phyloP scores from a whole-genome alignment of 2,329 filamentous ascomycete species.

The Pseudogymnoascus sp. region DNA sequence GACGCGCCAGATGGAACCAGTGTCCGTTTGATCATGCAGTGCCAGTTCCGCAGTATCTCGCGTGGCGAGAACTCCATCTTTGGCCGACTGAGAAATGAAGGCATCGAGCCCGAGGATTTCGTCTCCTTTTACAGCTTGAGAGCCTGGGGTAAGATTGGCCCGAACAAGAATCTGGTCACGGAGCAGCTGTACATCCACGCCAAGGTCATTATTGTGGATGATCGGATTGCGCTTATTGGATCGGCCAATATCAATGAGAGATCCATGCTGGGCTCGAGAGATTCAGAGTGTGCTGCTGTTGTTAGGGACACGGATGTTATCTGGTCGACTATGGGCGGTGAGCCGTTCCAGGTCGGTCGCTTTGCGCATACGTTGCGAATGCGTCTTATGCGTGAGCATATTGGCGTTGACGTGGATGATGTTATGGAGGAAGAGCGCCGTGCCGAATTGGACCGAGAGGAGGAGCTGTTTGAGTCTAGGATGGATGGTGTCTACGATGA shows the following conservation, averaged over 20 bases:
- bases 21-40: constrained; percentile 91
- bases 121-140: constrained; percentile 91
- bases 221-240: constrained; percentile 85
- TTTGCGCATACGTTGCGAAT: constrained; percentile 91
- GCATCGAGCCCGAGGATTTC: constrained; percentile 89
- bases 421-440: constrained; percentile 72
- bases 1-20: constrained; percentile 91
- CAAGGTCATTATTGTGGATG: constrained; percentile 93
- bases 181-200: constrained; percentile 98
- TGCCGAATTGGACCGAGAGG: constrained; percentile 53
- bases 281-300: constrained; percentile 85
- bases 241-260: constrained; percentile 98
- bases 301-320: constrained; percentile 92
- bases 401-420: constrained; percentile 91
- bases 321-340: constrained; percentile 81
- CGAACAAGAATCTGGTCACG: constrained; percentile 74
- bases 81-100: constrained; percentile 66
- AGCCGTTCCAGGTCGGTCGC: constrained; percentile 80
- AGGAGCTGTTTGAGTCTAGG: constrained; percentile 45
- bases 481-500: constrained; percentile 57
- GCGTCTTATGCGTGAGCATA: constrained; percentile 90
- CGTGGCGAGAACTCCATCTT: constrained; percentile 90
- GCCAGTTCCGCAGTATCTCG: constrained; percentile 93
- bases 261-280: constrained; percentile 84
- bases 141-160: constrained; percentile 85